Conservation (phyloP, 306 rosid genomes). For the Casuarina equisetifolia region DNA sequence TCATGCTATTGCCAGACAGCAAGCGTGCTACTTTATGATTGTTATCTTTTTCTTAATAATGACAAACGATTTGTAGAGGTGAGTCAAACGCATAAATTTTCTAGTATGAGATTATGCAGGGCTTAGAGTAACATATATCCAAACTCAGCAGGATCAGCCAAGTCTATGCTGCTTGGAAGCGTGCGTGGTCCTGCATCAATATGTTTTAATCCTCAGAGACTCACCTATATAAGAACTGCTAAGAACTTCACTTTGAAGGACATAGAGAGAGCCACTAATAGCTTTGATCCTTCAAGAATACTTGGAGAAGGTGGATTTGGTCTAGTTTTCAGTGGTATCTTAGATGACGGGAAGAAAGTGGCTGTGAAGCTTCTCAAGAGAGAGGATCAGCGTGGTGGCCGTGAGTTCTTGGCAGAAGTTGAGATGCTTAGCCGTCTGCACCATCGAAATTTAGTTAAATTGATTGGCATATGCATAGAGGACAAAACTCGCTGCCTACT, state of each 20-base stretch:
- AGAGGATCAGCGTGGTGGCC: constrained; percentile 79
- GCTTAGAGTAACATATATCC: constrained; percentile 16
- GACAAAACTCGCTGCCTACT: constrained; percentile 81
- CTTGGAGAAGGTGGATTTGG: constrained; percentile 99
- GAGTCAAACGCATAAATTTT: background rate
- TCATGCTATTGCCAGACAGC: no score
- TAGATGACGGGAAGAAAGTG: constrained; percentile 81
- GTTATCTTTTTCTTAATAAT: no score
- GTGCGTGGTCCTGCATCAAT: constrained; percentile 50
- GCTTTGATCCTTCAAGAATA: constrained; percentile 76
- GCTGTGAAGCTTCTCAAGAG: constrained; percentile 95
- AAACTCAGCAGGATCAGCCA: constrained; percentile 41
- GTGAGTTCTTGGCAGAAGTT: constrained; percentile 96
- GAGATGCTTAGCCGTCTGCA: constrained; percentile 97
- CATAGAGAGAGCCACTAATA: constrained; percentile 73
- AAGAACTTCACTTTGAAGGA: constrained; percentile 72
- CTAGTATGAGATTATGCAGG: background rate
- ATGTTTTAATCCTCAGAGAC: constrained; percentile 49
- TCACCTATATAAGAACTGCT: constrained; percentile 72
- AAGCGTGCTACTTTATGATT: no score
- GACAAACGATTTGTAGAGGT: no score
- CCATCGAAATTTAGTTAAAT: constrained; percentile 87
- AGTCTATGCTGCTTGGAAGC: constrained; percentile 35
- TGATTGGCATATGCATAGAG: constrained; percentile 85
- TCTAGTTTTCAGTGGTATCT: constrained; percentile 69